Base-by-base conservation (phyloP, 257 asterid genomes). In the Buddleja alternifolia region DNA sequence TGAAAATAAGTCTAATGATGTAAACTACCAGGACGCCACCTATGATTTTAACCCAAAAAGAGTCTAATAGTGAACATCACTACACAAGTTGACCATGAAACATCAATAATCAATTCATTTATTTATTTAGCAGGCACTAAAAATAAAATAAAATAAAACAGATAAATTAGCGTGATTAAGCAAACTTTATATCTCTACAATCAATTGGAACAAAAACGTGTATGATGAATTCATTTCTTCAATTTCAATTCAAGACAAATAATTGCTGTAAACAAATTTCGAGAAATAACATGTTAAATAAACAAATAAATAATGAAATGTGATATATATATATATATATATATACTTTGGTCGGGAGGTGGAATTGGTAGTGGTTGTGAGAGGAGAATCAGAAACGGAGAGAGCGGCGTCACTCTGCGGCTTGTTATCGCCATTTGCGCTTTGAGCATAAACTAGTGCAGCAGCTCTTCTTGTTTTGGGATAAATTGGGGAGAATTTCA, bases 371-470 rank as follows among this genome's bases (percentile, higher is more conserved):
- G 73, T 32, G 53, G 69, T 53, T 50, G 60, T 9, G 75, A 66
- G 63, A 46, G 84, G 75, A 32, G 83, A 50, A 54, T 78, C 85
- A 16, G 86, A 51, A 3, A 79, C 76, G 53, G 83, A 51, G 52
- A 70, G 34, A 39, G 67, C 63, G 44, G 69, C 74, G 70, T 80
- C 76, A 42, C 61, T 75, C 14, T 56, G 80, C 63, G 44, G 78
- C 63, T 75, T 63, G 47, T 40, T 54, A 16, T 81, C 83, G 52
- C 74, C 75, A 77, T 78, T 71, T 5, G 81, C 74, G 57, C 60
- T 61, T 64, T 66, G 86, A 78, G 94, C 85, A 70, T 54, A 78
- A 48, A 75, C 78, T 15, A n/a, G n/a, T n/a, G 34, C 34, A 29
- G 83, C 72, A 29, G 74, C 40, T 48, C 76, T 76, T 44, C 59